Base-by-base conservation (phyloP, 129 eudicot species). In the Chrysanthemum lavandulifolium region DNA sequence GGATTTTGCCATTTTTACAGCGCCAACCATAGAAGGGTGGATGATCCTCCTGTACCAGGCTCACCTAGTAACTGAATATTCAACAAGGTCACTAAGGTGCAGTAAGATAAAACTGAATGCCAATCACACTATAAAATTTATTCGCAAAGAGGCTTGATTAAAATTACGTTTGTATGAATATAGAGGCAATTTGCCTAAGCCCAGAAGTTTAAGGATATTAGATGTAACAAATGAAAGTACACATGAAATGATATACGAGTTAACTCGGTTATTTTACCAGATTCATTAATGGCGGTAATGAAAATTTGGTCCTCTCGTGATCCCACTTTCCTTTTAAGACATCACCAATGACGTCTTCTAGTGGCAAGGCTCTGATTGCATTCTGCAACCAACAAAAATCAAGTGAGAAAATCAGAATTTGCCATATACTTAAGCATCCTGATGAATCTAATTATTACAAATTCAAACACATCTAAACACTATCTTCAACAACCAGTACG, bases 11-110 rank as follows among this genome's bases (percentile, higher is more conserved):
- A 95, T 95, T 84, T 90, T 88, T 15, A 95, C 88, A 63, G 99
- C 99, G 54, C 99, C 96, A 29, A 95, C 99, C 99, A 95, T 95
- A 61, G 99, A 95, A 96, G 96, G 58, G 99, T 95, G 15, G 99
- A 95, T 72, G 99, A 95, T 69, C 99, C 99, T 53, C 97, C 97
- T 19, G 84, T 76, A 81, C 99, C 99, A n/a, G 97, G 99, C 66
- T 94, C 99, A 66, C 99, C 99, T 62, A 95, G 89, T 23, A 23
- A 23, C 25, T 23, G 25, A 23, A 23, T 23, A 23, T 23, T 23
- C 25, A 23, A 23, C 25, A 23, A 10, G 47, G 47, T 40, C 10
- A 40, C 47, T 40, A 10, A 1, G 47, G 47, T 7, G 47, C 47
- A 6, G 47, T 40, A 40, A 7, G 47, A 40, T 40, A 40, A 36